Conservation (phyloP, 148 eudicot species). For the Chenopodium berlandieri region DNA sequence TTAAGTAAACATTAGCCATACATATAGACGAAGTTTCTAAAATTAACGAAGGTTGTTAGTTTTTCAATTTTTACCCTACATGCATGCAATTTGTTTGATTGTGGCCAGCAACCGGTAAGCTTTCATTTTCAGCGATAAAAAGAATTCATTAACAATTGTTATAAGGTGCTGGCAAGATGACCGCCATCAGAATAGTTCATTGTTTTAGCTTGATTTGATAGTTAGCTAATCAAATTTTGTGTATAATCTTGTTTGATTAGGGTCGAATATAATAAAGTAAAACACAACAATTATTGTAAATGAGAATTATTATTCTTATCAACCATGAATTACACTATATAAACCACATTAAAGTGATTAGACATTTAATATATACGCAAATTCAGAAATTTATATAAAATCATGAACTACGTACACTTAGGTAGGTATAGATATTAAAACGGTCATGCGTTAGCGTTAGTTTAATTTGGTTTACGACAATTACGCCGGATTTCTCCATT, state of each 20-base stretch:
- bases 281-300: no score
- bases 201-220: not conserved
- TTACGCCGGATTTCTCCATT: constrained; percentile 60
- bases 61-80: not conserved
- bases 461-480: constrained; percentile 47
- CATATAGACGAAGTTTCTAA: no score
- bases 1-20: no score
- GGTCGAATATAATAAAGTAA: not conserved
- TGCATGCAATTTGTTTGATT: not conserved
- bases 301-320: no score
- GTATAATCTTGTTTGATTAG: no score
- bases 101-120: not conserved
- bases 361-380: no score
- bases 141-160: not conserved
- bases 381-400: no score
- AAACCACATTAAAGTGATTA: no score
- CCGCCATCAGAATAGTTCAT: not conserved
- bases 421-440: no score
- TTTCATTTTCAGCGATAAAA: not conserved
- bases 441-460: no score
- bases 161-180: not conserved
- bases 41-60: not conserved
- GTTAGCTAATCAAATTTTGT: not conserved
- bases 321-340: no score
- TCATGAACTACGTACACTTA: no score